A percentile compares a stretch with the other conserved stretches of the same genome.
Conservation (phyloP, 2,329 filamentous ascomycete species). For the Trichoderma sp. region DNA sequence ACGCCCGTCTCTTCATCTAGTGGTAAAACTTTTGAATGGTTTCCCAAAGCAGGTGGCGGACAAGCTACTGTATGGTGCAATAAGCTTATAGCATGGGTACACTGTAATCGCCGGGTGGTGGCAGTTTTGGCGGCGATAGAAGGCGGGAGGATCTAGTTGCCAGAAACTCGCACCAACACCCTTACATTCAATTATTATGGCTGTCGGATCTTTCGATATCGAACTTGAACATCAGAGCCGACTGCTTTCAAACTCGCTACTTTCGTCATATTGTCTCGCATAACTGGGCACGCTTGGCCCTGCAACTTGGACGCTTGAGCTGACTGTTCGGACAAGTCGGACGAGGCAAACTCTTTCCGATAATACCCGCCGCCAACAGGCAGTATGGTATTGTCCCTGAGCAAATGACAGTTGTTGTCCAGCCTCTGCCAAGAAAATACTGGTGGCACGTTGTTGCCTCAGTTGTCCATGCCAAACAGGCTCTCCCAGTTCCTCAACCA, state of each 20-base stretch:
- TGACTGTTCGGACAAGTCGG: background rate
- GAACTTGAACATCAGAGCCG: background rate
- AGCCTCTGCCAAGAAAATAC: background rate
- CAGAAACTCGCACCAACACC: background rate
- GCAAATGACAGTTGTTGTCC: background rate
- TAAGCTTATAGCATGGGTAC: background rate
- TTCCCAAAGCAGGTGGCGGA: background rate
- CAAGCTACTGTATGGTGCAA: background rate
- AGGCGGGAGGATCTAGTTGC: background rate
- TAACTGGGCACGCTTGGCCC: background rate
- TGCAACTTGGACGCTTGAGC: background rate
- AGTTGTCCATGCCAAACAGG: background rate
- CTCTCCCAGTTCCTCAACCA: background rate
- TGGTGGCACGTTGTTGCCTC: background rate
- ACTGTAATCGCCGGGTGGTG: slow-evolving; percentile 8
- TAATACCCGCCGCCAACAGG: background rate
- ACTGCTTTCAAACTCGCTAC: background rate
- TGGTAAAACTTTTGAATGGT: background rate
- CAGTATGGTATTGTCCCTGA: background rate
- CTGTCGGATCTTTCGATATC: background rate
- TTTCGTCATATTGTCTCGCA: background rate
- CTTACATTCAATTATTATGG: background rate
- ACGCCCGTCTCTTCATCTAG: background rate
- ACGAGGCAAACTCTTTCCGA: background rate
- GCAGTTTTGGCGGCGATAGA: background rate